These are phyloP conservation scores for Torulaspora microellipsoides DNA, from an alignment of 805 yeast genomes.

Conservation along the genomic window DNA sequence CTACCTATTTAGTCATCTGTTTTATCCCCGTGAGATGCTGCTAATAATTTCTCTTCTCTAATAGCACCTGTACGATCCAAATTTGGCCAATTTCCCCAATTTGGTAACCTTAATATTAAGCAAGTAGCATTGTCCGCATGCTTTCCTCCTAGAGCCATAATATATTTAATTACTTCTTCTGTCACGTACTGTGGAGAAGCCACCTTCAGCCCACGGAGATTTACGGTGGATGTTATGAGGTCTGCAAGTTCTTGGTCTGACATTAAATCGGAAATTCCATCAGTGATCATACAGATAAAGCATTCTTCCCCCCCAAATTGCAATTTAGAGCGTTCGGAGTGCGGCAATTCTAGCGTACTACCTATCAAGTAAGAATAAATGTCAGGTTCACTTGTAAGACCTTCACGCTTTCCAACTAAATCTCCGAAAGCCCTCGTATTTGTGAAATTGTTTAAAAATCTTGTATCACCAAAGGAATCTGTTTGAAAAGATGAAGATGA, in stretches of 20 bases:
- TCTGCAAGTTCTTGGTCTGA: conserved; percentile 92
- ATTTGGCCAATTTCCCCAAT: conserved; percentile 94
- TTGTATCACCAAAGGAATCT: conserved; percentile 89
- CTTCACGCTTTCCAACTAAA: conserved; percentile 68
- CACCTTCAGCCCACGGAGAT: conserved; percentile 51
- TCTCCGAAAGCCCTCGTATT: conserved; percentile 96
- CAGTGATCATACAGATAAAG: conserved; percentile 75
- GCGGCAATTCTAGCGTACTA: conserved; percentile 42
- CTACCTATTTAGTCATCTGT: conserved; percentile 10
- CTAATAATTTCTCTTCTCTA: conserved; percentile 61
- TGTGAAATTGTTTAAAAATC: conserved; percentile 72
- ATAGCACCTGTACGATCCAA: conserved; percentile 76
- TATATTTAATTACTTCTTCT: conserved; percentile 75
- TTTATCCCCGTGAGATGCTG: conserved; percentile 15
- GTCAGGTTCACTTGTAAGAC: conserved; percentile 92
- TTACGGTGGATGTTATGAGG: conserved; percentile 64
- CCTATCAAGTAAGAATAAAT: conserved; percentile 67
- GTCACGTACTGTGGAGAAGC: conserved; percentile 88
- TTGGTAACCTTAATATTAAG: conserved; percentile 67
- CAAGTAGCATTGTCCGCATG: conserved; percentile 93
- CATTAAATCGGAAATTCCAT: conserved; percentile 78
- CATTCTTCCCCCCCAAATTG: conserved; percentile 80
- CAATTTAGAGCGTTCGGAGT: conserved; percentile 32
- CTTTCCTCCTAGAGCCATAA: conserved; percentile 75
- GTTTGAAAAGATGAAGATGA: conserved; percentile 61